Percentiles rank a stretch among this genome's conserved stretches.
phyloP scores from a whole-genome alignment of 2,329 filamentous ascomycete genomes.

The Nothomitra cinnamomea region DNA sequence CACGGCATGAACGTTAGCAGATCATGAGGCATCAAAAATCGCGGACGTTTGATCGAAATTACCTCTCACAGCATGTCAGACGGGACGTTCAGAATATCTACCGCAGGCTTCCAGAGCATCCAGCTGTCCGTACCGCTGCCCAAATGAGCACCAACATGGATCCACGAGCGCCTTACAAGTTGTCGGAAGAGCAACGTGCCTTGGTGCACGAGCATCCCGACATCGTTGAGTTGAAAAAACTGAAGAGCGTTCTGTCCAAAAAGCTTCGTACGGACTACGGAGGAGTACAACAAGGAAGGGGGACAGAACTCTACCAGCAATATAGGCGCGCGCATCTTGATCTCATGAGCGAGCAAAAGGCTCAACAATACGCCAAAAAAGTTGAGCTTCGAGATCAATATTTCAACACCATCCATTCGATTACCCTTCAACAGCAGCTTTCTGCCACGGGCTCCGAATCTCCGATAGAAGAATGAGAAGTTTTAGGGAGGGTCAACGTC shows the following conservation, averaged over 20 bases:
- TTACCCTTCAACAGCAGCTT: not conserved
- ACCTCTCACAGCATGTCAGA: not conserved
- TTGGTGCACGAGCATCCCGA: not conserved
- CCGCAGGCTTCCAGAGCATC: not conserved
- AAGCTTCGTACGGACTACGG: not conserved
- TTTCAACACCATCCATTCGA: slow-evolving; percentile 2
- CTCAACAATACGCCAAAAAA: not conserved
- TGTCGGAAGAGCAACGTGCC: not conserved
- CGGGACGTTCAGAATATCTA: not conserved
- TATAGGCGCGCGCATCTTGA: not conserved
- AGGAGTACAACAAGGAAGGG: not conserved
- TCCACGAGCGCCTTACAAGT: not conserved
- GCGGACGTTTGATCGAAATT: not conserved
- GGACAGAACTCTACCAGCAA: not conserved
- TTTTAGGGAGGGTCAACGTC: not conserved
- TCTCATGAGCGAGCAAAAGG: not conserved
- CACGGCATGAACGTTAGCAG: not conserved
- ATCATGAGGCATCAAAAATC: not conserved
- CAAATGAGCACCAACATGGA: not conserved
- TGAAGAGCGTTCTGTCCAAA: not conserved
- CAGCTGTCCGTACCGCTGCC: not conserved
- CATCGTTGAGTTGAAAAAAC: not conserved
- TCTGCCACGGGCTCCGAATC: not conserved
- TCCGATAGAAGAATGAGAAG: not conserved
- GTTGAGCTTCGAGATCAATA: not conserved